Conservation (phyloP, 2,329 filamentous ascomycete genomes). For the Colletotrichum neosansevieriae region DNA sequence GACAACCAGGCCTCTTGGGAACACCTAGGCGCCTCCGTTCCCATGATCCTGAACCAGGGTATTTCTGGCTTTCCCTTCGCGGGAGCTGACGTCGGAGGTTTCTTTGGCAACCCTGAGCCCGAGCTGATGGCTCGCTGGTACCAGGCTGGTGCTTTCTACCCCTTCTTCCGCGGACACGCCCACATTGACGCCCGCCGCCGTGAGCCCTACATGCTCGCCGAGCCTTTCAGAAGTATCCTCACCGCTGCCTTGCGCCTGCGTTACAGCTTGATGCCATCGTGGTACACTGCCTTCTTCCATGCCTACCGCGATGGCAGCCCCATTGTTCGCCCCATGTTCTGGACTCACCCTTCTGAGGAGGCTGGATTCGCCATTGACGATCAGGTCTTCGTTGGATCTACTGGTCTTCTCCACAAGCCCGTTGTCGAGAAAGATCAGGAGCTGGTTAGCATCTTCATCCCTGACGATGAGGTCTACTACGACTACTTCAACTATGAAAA, state of each 20-base stretch:
- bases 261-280: slow-evolving; percentile 89
- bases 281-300: slow-evolving; percentile 97
- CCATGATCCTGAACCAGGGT: slow-evolving; percentile 93
- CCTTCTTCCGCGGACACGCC: slow-evolving; percentile 96
- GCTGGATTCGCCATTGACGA: slow-evolving; percentile 90
- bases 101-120: slow-evolving; percentile 96
- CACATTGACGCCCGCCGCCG: slow-evolving; percentile 96
- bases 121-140: slow-evolving; percentile 96
- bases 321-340: slow-evolving; percentile 92
- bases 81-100: slow-evolving; percentile 95
- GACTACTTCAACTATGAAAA: slow-evolving; percentile 92
- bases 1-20: slow-evolving; percentile 96
- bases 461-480: slow-evolving; percentile 91
- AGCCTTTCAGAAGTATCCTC: slow-evolving; percentile 88
- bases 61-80: slow-evolving; percentile 94
- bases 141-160: slow-evolving; percentile 95
- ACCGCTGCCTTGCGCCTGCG: slow-evolving; percentile 88
- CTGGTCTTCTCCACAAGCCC: slow-evolving; percentile 92
- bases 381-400: slow-evolving; percentile 90
- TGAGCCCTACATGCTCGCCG: slow-evolving; percentile 89
- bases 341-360: slow-evolving; percentile 88
- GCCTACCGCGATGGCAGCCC: slow-evolving; percentile 86
- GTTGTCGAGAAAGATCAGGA: slow-evolving; percentile 82
- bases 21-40: slow-evolving; percentile 88
- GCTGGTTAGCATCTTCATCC: slow-evolving; percentile 84